phyloP scores from a whole-genome alignment of 2,329 filamentous ascomycete species.

The Blumeriella jaapii region DNA sequence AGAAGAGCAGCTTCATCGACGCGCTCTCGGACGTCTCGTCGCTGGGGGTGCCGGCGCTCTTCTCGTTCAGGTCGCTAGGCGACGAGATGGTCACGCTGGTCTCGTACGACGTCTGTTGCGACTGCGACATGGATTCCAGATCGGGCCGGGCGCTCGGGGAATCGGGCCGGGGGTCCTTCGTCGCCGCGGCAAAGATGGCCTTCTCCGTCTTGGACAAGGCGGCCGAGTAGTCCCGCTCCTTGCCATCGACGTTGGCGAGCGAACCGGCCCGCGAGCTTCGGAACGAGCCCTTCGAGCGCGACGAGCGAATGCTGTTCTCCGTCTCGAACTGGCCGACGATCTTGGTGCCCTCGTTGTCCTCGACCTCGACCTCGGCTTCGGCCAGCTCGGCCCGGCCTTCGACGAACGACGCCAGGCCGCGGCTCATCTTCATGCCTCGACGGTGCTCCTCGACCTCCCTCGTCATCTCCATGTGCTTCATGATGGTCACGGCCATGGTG shows the following conservation, averaged over 20 bases:
- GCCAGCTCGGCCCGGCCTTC: slow-evolving; percentile 30
- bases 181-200: slow-evolving; percentile 5
- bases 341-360: slow-evolving; percentile 21
- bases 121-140: slow-evolving; percentile 10
- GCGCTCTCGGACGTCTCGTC: slow-evolving; percentile 21
- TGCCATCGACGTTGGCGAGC: slow-evolving; percentile 11
- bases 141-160: slow-evolving; percentile 8
- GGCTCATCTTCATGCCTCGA: slow-evolving; percentile 42
- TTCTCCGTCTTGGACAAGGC: slow-evolving; percentile 15
- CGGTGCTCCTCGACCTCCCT: slow-evolving; percentile 41
- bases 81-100: slow-evolving; percentile 14
- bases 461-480: slow-evolving; percentile 49
- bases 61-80: slow-evolving; percentile 9
- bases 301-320: slow-evolving; percentile 10
- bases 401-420: slow-evolving; percentile 42
- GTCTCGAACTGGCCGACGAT: slow-evolving; percentile 24
- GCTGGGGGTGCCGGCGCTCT: slow-evolving; percentile 7
- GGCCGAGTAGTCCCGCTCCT: slow-evolving; percentile 21
- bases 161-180: no score
- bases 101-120: slow-evolving; percentile 13
- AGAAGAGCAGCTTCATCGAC: slow-evolving; percentile 21
- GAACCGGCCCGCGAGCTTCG: slow-evolving; percentile 10
- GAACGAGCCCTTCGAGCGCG: slow-evolving; percentile 17
- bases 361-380: slow-evolving; percentile 23
- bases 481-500: slow-evolving; percentile 43